Percentiles rank a stretch among this genome's conserved stretches.
These are phyloP conservation scores for Ceratocystis ficicola DNA, from an alignment of 2,329 filamentous ascomycete species.

Conservation along the genomic window DNA sequence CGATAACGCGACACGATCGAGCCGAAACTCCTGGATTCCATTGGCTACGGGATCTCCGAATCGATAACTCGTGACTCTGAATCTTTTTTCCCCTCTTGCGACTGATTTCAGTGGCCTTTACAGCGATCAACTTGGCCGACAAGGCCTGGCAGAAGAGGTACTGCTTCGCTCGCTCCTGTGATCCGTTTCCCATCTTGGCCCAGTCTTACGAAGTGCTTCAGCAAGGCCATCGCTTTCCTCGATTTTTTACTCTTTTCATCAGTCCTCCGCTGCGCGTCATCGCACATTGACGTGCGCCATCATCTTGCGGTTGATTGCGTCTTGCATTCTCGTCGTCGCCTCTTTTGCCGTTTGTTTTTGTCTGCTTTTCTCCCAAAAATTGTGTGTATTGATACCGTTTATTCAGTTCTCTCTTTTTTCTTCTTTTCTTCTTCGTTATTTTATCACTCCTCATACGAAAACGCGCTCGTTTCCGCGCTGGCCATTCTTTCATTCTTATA, in stretches of 20 bases:
- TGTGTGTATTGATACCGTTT: slow-evolving; percentile 12
- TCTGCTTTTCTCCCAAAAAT: slow-evolving; percentile 11
- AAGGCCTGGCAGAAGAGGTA: slow-evolving; percentile 18
- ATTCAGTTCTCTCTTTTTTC: slow-evolving; percentile 2
- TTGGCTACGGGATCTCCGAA: slow-evolving; percentile 19
- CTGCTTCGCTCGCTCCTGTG: slow-evolving; percentile 18
- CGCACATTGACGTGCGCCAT: background rate
- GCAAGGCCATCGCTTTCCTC: slow-evolving; percentile 1
- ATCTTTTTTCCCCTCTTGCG: background rate
- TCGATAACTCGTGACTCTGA: slow-evolving; percentile 18
- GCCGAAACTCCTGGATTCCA: slow-evolving; percentile 20
- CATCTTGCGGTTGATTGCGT: background rate
- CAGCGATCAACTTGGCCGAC: slow-evolving; percentile 13
- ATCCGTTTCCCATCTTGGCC: slow-evolving; percentile 7
- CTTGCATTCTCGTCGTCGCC: background rate
- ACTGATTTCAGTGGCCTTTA: slow-evolving; percentile 2
- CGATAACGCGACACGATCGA: slow-evolving; percentile 20
- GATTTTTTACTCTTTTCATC: background rate
- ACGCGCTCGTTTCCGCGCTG: background rate
- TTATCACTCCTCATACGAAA: background rate
- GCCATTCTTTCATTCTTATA: slow-evolving; percentile 5
- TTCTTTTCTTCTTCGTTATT: background rate
- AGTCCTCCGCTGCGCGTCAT: slow-evolving; percentile 1
- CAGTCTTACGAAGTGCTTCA: background rate
- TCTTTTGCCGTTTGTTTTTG: slow-evolving; percentile 12